These are phyloP conservation scores for Tinospora cordifolia DNA, from an alignment of 164 flowering plant genomes.

Conservation along the genomic window DNA sequence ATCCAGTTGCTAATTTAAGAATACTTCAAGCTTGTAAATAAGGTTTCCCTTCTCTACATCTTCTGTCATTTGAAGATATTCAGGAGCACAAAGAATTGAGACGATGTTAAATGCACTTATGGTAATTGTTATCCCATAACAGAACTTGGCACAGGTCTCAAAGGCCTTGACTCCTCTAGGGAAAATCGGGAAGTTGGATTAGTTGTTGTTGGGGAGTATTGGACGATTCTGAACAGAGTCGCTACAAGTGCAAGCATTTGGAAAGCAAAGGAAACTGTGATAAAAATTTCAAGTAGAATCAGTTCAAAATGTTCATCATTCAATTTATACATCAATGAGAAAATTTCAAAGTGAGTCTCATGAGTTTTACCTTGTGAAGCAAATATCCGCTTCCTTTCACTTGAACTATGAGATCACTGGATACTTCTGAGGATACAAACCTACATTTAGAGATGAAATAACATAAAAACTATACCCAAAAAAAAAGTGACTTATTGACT, in stretches of 20 bases:
- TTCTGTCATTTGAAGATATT: slow-evolving; percentile 90
- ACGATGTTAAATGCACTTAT: slow-evolving; percentile 80
- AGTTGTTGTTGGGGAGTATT: slow-evolving; percentile 47
- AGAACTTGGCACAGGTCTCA: slow-evolving; percentile 90
- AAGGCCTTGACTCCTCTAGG: slow-evolving; percentile 86
- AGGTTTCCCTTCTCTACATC: slow-evolving; percentile 89
- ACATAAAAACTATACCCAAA: background rate
- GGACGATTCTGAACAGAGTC: slow-evolving; percentile 48
- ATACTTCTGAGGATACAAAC: slow-evolving; percentile 76
- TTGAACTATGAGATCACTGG: slow-evolving; percentile 85
- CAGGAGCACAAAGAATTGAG: slow-evolving; percentile 74
- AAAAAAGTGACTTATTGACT: no score
- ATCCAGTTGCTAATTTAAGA: no score
- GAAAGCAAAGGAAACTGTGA: slow-evolving; percentile 88
- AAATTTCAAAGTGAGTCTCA: background rate
- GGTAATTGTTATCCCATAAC: slow-evolving; percentile 93
- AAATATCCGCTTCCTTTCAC: slow-evolving; percentile 65
- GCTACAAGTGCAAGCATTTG: slow-evolving; percentile 63
- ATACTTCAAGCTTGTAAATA: slow-evolving; percentile 69
- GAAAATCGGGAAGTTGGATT: slow-evolving; percentile 73
- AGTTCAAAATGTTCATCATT: background rate
- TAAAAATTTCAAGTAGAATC: slow-evolving; percentile 7
- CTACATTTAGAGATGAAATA: slow-evolving; percentile 28
- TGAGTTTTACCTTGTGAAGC: slow-evolving; percentile 78
- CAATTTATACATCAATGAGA: background rate